Evolutionary conservation across 139 green algal species (phyloP), one percentile per base, ranked within the genome.

Genomic region (Haematococcus sp.): DNA sequence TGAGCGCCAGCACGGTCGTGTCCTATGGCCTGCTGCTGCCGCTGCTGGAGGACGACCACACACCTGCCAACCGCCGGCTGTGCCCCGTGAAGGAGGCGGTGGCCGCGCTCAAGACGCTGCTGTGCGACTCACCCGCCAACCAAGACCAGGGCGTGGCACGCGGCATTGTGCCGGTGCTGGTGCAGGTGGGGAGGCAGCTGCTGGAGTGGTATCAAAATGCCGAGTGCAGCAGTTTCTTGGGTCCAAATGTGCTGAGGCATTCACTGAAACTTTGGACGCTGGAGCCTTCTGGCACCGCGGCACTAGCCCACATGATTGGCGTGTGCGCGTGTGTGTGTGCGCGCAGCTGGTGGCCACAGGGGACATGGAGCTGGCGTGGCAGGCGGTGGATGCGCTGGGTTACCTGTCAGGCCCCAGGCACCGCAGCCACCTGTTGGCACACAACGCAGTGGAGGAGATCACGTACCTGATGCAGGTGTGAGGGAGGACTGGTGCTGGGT

Each of bases 11-110:
- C 3, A 23, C 68, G 4, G 2, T 82, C 52, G 61, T 58, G 3
- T 65, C 46, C 32, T 78, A 84, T 44, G 81, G 77, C 7, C 76
- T 87, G 73, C 66, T 87, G 54, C 74, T 87, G 67, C 77, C 81
- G 35, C 44, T 76, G 23, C 68, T 84, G 40, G n/a, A 68, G 23
- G 59, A 72, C 9, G 59, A 51, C 2, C 65, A 31, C 35, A 30
- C 68, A 54, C 80, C 55, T n/a, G 70, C 56, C 23, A 76, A 52
- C 20, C 73, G 63, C 22, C 76, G 74, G 65, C 52, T 87, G 77
- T 82, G 77, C 35, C 69, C 76, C 3, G 64, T 81, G 11, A 69
- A 63, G 16, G 81, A 87, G 70, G 51, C 74, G 2, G 75, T 74
- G 3, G 69, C 65, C 0, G 65, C 77, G 15, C 30, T 84, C 23